phyloP scores from a whole-genome alignment of 495 filamentous ascomycete species.

The Penicillium silybi region DNA sequence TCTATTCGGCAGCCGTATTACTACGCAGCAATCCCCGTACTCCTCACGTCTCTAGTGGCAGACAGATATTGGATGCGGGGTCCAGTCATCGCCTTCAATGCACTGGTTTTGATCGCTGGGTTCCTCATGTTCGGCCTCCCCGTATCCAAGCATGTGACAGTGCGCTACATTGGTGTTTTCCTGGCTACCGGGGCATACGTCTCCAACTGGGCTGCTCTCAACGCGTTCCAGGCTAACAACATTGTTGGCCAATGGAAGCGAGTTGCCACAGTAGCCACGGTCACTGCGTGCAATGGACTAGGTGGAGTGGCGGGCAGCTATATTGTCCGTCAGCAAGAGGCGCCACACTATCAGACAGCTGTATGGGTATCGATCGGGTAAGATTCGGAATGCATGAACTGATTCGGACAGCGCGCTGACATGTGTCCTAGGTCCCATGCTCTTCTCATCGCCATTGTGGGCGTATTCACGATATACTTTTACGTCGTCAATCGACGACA shows the following conservation, averaged over 20 bases:
- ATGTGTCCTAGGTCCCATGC: constrained; percentile 51
- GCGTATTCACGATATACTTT: constrained; percentile 58
- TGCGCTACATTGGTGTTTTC: constrained; percentile 70
- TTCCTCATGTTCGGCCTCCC: constrained; percentile 71
- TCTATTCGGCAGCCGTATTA: constrained; percentile 55
- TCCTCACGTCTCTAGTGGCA: constrained; percentile 64
- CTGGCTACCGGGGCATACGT: constrained; percentile 76
- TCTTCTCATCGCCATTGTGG: constrained; percentile 60
- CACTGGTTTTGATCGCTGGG: constrained; percentile 63
- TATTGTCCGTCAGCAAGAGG: constrained; percentile 65
- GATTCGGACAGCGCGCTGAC: constrained; percentile 18
- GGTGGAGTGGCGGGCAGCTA: constrained; percentile 75
- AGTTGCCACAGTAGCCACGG: constrained; percentile 63
- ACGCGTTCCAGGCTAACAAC: constrained; percentile 69
- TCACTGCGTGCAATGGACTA: constrained; percentile 68
- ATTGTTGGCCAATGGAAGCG: constrained; percentile 74
- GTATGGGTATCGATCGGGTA: constrained; percentile 69
- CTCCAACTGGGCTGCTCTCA: constrained; percentile 75
- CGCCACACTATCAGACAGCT: constrained; percentile 64
- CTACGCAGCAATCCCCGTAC: constrained; percentile 66
- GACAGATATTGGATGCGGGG: constrained; percentile 64
- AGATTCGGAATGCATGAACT: constrained; percentile 1
- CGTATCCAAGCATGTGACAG: constrained; percentile 54
- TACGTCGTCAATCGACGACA: constrained; percentile 54
- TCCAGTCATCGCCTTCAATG: constrained; percentile 71